Evolutionary conservation across 1,139 yeast genomes (phyloP).

Genomic region (Candida sp.): DNA sequence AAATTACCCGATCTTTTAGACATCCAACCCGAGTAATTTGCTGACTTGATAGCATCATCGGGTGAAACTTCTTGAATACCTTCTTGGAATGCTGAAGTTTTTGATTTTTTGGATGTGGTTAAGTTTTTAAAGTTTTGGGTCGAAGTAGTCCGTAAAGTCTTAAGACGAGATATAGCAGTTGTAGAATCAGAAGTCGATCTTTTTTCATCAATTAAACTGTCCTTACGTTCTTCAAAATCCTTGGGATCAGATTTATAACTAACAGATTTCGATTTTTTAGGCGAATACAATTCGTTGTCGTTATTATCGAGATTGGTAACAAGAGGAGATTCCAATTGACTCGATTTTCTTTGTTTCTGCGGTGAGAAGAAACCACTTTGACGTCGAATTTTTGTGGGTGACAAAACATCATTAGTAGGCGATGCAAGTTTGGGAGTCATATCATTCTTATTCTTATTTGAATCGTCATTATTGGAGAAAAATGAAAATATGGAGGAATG

Average conservation of each 20-base stretch:
- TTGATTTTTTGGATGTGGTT: constrained; percentile 49
- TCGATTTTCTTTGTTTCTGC: background rate
- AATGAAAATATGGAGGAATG: constrained; percentile 48
- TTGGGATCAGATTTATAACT: constrained; percentile 11
- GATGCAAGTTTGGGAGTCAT: background rate
- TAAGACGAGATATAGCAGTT: constrained; percentile 27
- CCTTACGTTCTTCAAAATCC: constrained; percentile 1
- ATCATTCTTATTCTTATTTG: constrained; percentile 5
- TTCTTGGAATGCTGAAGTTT: constrained; percentile 91
- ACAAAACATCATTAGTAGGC: constrained; percentile 4
- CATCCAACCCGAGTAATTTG: constrained; percentile 93
- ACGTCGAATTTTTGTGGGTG: background rate
- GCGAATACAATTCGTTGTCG: constrained; percentile 32
- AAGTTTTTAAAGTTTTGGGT: constrained; percentile 43
- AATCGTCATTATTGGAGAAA: constrained; percentile 25
- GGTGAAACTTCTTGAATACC: constrained; percentile 81
- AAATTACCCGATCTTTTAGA: constrained; percentile 81
- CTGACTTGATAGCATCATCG: constrained; percentile 70
- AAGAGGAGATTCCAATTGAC: constrained; percentile 5
- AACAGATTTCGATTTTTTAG: constrained; percentile 32
- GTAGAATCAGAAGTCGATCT: constrained; percentile 31
- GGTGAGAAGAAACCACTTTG: constrained; percentile 2
- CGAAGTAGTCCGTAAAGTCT: constrained; percentile 40
- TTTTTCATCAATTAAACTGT: constrained; percentile 23
- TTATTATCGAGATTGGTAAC: constrained; percentile 20